Evolutionary conservation across 2,329 filamentous ascomycete genomes (phyloP).

Genomic region (Sporothrix brunneoviolacea): DNA sequence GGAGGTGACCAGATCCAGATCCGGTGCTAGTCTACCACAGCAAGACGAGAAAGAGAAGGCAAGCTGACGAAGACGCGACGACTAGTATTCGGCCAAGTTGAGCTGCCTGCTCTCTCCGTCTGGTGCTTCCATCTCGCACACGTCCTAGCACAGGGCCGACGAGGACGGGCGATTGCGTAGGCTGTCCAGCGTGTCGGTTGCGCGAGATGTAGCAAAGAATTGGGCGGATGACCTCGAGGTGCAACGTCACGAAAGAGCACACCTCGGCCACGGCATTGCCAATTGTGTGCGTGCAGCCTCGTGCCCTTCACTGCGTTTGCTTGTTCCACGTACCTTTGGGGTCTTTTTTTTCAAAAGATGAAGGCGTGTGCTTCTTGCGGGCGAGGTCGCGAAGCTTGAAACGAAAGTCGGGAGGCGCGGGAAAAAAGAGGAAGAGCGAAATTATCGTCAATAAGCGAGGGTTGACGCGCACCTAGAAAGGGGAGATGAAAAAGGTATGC

Average conservation of each 20-base stretch:
- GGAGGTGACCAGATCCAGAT: no score
- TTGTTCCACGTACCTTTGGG: constrained; percentile 3
- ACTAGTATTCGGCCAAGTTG: no score
- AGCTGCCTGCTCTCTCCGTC: no score
- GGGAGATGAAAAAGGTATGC: constrained; percentile 10
- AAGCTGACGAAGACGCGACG: no score
- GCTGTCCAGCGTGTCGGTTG: constrained; percentile 1
- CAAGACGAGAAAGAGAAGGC: no score
- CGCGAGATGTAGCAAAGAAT: not conserved
- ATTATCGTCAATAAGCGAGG: constrained; percentile 15
- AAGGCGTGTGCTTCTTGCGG: not conserved
- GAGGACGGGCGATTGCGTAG: constrained; percentile 7
- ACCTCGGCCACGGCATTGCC: not conserved
- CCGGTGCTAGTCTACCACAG: no score
- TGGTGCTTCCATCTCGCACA: not conserved
- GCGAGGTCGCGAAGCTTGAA: constrained; percentile 1
- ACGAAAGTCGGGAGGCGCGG: constrained; percentile 6
- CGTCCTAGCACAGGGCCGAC: not conserved
- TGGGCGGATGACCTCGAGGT: not conserved
- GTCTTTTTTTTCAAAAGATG: not conserved
- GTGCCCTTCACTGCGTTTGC: not conserved
- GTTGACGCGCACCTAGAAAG: constrained; percentile 14
- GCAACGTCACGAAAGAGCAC: constrained; percentile 2
- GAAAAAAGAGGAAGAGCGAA: not conserved
- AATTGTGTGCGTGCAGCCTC: not conserved